Conservation (phyloP, 179 eudicot species). For the Beta lomatogona region DNA sequence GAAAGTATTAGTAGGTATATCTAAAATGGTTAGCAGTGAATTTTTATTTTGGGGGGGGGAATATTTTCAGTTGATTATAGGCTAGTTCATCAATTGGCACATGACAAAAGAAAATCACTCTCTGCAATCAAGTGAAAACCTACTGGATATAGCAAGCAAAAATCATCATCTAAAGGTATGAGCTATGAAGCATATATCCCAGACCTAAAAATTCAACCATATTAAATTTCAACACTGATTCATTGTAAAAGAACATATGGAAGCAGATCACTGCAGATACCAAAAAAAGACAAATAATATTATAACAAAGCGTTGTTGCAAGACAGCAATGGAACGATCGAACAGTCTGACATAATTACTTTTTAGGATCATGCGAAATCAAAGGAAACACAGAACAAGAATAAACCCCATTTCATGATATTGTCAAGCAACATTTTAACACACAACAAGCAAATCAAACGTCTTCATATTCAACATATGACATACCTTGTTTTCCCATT, state of each 20-base stretch:
- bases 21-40: too few species aligned
- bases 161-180: background rate
- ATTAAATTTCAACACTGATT: background rate
- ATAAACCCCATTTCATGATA: background rate
- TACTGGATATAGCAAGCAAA: background rate
- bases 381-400: background rate
- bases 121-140: background rate
- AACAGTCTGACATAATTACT: background rate
- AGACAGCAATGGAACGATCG: background rate
- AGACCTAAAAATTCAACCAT: background rate
- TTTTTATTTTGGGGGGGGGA: too few species aligned
- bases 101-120: background rate
- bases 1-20: too few species aligned
- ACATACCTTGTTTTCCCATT: constrained; percentile 99
- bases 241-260: too few species aligned
- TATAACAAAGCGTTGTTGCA: background rate
- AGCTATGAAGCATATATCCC: background rate
- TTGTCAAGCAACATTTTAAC: background rate
- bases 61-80: too few species aligned
- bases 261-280: background rate
- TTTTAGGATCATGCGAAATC: background rate
- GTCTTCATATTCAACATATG: background rate
- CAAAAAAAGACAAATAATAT: background rate
- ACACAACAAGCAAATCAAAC: background rate
- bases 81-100: background rate